Evolutionary conservation across 164 flowering plant genomes (phyloP).

Genomic region (Macadamia tetraphylla): DNA sequence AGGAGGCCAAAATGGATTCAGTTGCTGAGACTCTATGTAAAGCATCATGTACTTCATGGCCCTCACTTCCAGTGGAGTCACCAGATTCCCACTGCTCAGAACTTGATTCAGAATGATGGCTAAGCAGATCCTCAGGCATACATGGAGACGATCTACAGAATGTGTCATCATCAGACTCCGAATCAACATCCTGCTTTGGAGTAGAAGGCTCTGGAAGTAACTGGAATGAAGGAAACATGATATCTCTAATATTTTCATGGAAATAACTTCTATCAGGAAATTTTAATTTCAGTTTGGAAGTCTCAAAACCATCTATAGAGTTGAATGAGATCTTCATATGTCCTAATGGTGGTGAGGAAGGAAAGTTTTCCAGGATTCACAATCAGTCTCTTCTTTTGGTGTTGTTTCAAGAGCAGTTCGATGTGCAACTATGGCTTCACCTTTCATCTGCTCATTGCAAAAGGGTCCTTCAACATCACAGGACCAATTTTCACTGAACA

Average conservation of each 20-base stretch:
- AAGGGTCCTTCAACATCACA: conserved; percentile 17
- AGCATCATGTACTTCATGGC: conserved; percentile 47
- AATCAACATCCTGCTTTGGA: conserved; percentile 33
- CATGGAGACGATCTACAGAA: conserved; percentile 74
- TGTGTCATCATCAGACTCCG: conserved; percentile 78
- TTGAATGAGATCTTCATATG: conserved; percentile 64
- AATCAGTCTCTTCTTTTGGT: conserved; percentile 22
- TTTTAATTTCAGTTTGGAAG: conserved; percentile 40
- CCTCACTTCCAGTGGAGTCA: conserved; percentile 36
- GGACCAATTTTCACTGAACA: conserved; percentile 15
- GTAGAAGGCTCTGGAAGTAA: conserved; percentile 43
- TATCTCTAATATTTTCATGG: conserved; percentile 27
- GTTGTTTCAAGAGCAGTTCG: conserved; percentile 20
- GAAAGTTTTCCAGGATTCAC: conserved; percentile 17
- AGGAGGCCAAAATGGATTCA: conserved; percentile 42
- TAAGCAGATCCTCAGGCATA: conserved; percentile 53
- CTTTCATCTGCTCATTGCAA: conserved; percentile 14
- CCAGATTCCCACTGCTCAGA: conserved; percentile 79
- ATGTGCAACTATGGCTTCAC: conserved; percentile 2
- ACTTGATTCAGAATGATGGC: conserved; percentile 55
- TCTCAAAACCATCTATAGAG: conserved; percentile 36
- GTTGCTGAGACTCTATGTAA: conserved; percentile 42
- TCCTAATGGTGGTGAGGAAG: conserved; percentile 60
- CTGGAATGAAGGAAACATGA: conserved; percentile 56
- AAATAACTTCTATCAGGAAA: conserved; percentile 33